A percentile compares a stretch with the other conserved stretches of the same genome.
Conservation (phyloP, 257 asterid species). For the Solanum chiquidenum region DNA sequence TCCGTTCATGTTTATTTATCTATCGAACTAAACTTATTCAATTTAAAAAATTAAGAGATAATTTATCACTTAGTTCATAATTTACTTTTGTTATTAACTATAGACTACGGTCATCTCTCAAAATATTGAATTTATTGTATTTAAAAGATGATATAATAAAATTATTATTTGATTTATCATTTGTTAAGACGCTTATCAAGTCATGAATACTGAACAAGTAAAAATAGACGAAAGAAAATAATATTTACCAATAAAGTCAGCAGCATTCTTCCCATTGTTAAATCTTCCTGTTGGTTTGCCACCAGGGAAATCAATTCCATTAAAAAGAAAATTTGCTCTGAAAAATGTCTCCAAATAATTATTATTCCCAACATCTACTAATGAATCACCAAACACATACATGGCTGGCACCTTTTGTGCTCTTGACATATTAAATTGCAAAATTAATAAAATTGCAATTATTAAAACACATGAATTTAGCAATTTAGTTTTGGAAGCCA, state of each 20-base stretch:
- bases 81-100: rapidly evolving
- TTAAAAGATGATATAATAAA: neutral
- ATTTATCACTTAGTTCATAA: neutral
- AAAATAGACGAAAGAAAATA: too few relatives aligned
- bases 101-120: neutral
- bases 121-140: too few relatives aligned
- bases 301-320: neutral
- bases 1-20: rapidly evolving
- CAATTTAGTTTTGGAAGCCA: neutral
- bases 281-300: neutral
- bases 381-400: neutral
- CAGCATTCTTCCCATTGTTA: neutral
- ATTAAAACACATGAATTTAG: neutral
- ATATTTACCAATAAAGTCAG: neutral
- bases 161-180: too few relatives aligned
- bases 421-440: neutral
- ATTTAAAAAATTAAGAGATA: too few relatives aligned
- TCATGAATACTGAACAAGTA: too few relatives aligned
- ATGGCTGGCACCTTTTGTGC: neutral
- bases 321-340: neutral
- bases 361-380: neutral
- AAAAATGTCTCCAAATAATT: neutral
- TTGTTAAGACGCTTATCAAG: rapidly evolving
- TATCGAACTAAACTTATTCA: too few relatives aligned
- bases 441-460: neutral